These are phyloP conservation scores for Abortiporus biennis DNA, from an alignment of 1,284 basidiomycete species.

Conservation along the genomic window DNA sequence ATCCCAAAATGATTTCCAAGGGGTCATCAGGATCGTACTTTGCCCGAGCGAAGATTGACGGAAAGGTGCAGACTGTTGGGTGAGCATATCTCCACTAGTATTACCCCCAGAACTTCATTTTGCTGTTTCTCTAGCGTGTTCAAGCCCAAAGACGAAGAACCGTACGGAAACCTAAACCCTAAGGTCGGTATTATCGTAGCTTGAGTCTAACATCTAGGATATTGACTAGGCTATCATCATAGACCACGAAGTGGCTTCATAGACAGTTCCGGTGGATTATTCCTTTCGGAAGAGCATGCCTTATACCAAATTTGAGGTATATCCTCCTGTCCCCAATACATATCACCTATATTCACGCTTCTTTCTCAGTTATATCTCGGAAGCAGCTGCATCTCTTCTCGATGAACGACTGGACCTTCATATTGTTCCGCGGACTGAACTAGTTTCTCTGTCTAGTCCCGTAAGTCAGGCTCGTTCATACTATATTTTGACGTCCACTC, in stretches of 20 bases:
- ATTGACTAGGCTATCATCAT: slow-evolving; percentile 1
- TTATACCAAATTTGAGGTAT: slow-evolving; percentile 82
- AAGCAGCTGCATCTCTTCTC: slow-evolving; percentile 83
- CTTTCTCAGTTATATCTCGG: slow-evolving; percentile 52
- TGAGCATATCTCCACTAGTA: slow-evolving; percentile 30
- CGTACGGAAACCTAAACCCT: slow-evolving; percentile 78
- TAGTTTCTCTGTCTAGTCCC: slow-evolving; percentile 77
- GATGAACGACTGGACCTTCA: slow-evolving; percentile 70
- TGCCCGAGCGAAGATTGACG: slow-evolving; percentile 68
- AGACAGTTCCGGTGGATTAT: slow-evolving; percentile 81
- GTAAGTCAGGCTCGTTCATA: no score
- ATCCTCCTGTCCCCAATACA: no score
- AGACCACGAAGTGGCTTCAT: slow-evolving; percentile 91
- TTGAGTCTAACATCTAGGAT: no score
- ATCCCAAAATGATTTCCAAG: slow-evolving; percentile 85
- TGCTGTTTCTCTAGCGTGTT: slow-evolving; percentile 53
- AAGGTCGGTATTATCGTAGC: slow-evolving; percentile 39
- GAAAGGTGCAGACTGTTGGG: slow-evolving; percentile 72
- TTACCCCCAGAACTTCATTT: slow-evolving; percentile 2
- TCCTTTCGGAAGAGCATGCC: slow-evolving; percentile 79
- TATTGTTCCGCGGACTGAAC: slow-evolving; percentile 83
- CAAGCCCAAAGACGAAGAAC: slow-evolving; percentile 89
- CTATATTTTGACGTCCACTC: neutral
- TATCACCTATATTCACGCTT: neutral
- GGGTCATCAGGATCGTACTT: slow-evolving; percentile 88